These are phyloP conservation scores for Penicillium polonicum DNA, from an alignment of 2,329 filamentous ascomycete species.

Conservation along the genomic window DNA sequence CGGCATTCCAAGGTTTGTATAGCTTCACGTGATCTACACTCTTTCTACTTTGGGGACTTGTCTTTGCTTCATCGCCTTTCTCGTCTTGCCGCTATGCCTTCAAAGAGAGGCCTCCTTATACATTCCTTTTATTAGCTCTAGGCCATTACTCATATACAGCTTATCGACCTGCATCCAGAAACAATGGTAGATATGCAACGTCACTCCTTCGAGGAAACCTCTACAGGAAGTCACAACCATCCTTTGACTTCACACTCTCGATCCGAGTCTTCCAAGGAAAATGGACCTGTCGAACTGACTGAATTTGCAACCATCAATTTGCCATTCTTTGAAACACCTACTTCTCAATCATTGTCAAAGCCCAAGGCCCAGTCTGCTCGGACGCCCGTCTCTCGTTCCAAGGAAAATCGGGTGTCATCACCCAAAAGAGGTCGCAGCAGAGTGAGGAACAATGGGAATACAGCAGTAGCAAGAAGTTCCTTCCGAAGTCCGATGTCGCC, in stretches of 20 bases:
- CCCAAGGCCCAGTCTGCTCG: neutral
- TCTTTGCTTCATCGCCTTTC: conserved; percentile 1
- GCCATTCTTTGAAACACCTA: conserved; percentile 15
- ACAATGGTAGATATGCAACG: conserved; percentile 28
- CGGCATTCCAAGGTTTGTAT: neutral
- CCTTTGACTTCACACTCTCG: conserved; percentile 15
- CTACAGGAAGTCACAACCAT: conserved; percentile 11
- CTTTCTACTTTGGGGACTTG: conserved; percentile 8
- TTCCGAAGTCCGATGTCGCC: conserved; percentile 38
- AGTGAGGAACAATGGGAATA: conserved; percentile 17
- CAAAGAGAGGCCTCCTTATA: conserved; percentile 5
- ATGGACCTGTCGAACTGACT: conserved; percentile 3
- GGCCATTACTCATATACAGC: conserved; percentile 1
- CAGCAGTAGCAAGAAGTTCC: conserved; percentile 9
- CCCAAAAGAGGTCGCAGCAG: conserved; percentile 16
- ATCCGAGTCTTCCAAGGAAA: conserved; percentile 12
- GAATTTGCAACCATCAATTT: conserved; percentile 21
- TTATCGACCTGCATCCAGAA: conserved; percentile 7
- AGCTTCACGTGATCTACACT: conserved; percentile 12
- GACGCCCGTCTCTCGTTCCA: conserved; percentile 1
- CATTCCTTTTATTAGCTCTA: conserved; percentile 19
- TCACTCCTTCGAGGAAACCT: conserved; percentile 28
- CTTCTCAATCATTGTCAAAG: conserved; percentile 12
- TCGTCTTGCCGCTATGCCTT: conserved; percentile 3
- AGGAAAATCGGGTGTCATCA: conserved; percentile 14